Base-by-base conservation (phyloP, 805 yeast genomes). In the Metschnikowia santaceciliae region DNA sequence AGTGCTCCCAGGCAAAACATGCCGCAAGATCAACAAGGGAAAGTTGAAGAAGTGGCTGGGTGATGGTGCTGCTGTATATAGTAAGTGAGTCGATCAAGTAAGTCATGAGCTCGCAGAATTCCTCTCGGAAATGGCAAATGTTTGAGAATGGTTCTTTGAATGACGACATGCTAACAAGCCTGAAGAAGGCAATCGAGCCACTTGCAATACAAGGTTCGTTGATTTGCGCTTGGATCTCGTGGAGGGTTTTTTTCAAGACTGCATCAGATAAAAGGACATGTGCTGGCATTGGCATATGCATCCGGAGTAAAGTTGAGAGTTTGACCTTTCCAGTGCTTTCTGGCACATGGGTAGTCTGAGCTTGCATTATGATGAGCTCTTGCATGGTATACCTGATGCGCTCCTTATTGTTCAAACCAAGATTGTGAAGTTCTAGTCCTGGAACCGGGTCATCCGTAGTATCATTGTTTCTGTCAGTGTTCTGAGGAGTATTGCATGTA, bases 1-100 rank as follows among this genome's bases (percentile, higher is more conserved):
- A 57, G 34, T 57, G 60, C 19, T 52, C 55, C 60, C 60, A 57
- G 7, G 43, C 34, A 22, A 54, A 48, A 10, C 53, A 44, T 11
- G 40, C 38, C 1, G 53, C 55, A 30, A 57, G 20, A 35, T 57
- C 59, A 19, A 53, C 46, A 30, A 55, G 51, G 34, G 46, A 37
- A 6, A 43, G 43, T 34, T 53, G 59, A 3, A 53, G 52, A 13
- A 49, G 47, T 13, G 55, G 55, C 32, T 32, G 42, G 3, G 45
- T 15, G 19, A 38, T 37, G 10, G 55, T 19, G 35, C 26, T 33
- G 30, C 48, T 47, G 30, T 42, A 48, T n/a, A 55, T 46, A 8
- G 30, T 38, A 30, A 48, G 39, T 8, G 54, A 41, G 42, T 54
- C 53, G 22, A 57, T 47, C 32, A 50, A 23, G 4, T 47, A 32